Evolutionary conservation across 257 asterid genomes (phyloP), one percentile per base, ranked within the genome.

Genomic region (Plectranthus barbatus): DNA sequence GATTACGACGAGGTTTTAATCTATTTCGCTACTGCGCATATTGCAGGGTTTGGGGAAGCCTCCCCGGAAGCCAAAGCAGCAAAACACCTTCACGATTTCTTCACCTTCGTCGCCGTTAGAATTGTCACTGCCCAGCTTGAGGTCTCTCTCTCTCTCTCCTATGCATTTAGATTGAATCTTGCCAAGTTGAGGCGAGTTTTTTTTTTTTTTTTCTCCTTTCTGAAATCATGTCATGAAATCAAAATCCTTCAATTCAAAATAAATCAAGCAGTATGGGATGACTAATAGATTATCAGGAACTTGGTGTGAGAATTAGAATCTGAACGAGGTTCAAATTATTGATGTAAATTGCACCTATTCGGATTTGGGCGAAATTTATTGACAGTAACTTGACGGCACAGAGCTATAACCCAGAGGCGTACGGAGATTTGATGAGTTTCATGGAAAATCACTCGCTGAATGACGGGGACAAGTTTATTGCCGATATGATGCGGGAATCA

Each of bases 11-110:
- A 23, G 10, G 44, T 37, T 1, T 9, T 10, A 1, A 37, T 37
- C 44, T 0, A 37, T 9, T 37, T 37, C 44, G 6, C 44, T 37
- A n/a, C n/a, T n/a, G n/a, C n/a, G n/a, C 44, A 10, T 40, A 13
- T 41, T 75, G 59, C 77, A 90, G 96, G 97, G 26, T 87, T 87
- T 56, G 97, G 93, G 56, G 96, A 83, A 78, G 88, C 87, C 18
- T 90, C 97, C 0, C 97, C 96, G 4, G 97, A 90, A 77, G 78
- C 80, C 31, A 90, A 84, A 62, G 93, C 93, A 45, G 93, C 95
- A 2, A 86, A 77, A 13, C 95, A 85, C 61, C 81, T 90, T 34
- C 97, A 90, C 64, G 75, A 87, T 56, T 90, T 87, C 45, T 90
- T 90, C 93, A 90, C 95, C 12, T 90, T 68, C 54, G 14, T 85